Evolutionary conservation across 192 early-diverging fungal genomes (phyloP), one percentile per base, ranked within the genome.

Genomic region (Coemansia sp.): DNA sequence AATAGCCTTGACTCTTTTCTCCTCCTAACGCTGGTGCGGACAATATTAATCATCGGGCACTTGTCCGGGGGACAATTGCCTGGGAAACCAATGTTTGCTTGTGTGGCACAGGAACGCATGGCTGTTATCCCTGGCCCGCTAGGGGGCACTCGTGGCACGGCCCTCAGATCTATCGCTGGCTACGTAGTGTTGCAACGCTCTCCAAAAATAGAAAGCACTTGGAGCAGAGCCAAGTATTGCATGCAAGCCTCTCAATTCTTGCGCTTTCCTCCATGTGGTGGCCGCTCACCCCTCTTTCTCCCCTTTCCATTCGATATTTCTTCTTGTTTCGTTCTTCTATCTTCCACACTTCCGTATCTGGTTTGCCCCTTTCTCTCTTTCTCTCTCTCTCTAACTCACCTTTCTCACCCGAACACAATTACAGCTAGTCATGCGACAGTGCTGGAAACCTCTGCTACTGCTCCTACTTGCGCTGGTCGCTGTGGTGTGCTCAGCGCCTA

Each of bases 381-480:
- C 26, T 8, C 25, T 52, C 3, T 52, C 8, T 52, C 48, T 26
- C n/a, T n/a, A 43, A 8, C 42, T 18, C 42, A 5, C 42, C 18
- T 20, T 47, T 26, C 5, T 12, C 25, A 12, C 9, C 23, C 12
- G 20, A 39, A 59, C 35, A 59, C 42, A 28, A 9, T 6, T 34
- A 6, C 31, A 25, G 31, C 34, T 23, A 25, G 31, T 47, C 25
- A 62, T 66, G 65, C 25, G 36, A 31, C 42, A 12, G 39, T 35
- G 7, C 36, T 35, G 56, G 57, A 26, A 59, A 16, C 42, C 25
- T 21, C 18, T 59, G 25, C 23, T 59, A 21, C 65, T 66, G 41
- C 31, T 36, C 53, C 31, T 66, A 28, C 57, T 66, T 28, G 56
- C 37, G 31, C 42, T 66, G 3, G 57, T 13, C 35, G 42, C 43